Conservation (phyloP, 768 basidiomycete species). For the Kwoniella mangroviensis region DNA sequence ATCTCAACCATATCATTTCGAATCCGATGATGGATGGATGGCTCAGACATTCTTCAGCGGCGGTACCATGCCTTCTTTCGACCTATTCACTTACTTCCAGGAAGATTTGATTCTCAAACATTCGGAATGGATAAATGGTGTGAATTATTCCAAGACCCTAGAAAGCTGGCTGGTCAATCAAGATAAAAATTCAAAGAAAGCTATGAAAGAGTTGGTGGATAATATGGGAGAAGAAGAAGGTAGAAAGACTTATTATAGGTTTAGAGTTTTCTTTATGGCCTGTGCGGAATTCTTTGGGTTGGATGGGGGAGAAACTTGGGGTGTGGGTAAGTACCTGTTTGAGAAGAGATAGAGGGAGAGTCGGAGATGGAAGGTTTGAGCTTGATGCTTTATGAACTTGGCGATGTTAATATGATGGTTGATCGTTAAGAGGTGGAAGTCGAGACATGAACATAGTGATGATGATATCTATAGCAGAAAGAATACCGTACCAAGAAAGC, state of each 20-base stretch:
- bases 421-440: not conserved
- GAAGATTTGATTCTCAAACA: conserved; percentile 65
- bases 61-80: conserved; percentile 71
- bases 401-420: not conserved
- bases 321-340: conserved; percentile 47
- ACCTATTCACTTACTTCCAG: conserved; percentile 66
- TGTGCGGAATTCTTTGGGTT: conserved; percentile 72
- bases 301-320: conserved; percentile 69
- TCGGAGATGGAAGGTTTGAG: no score
- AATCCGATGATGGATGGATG: conserved; percentile 75
- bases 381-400: not conserved
- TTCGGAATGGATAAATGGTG: conserved; percentile 70
- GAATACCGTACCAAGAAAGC: no score
- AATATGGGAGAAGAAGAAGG: conserved; percentile 65
- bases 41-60: conserved; percentile 74
- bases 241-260: conserved; percentile 68
- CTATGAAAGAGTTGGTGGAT: conserved; percentile 62
- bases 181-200: conserved; percentile 64
- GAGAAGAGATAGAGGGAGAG: conserved; percentile 30
- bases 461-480: no score
- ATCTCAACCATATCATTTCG: conserved; percentile 71
- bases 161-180: conserved; percentile 71
- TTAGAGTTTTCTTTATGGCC: conserved; percentile 74
- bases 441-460: not conserved
- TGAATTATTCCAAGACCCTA: conserved; percentile 68